A percentile compares a stretch with the other conserved stretches of the same genome.
Evolutionary conservation across 805 yeast species (phyloP).

Genomic region (Zygosaccharomyces rouxii): DNA sequence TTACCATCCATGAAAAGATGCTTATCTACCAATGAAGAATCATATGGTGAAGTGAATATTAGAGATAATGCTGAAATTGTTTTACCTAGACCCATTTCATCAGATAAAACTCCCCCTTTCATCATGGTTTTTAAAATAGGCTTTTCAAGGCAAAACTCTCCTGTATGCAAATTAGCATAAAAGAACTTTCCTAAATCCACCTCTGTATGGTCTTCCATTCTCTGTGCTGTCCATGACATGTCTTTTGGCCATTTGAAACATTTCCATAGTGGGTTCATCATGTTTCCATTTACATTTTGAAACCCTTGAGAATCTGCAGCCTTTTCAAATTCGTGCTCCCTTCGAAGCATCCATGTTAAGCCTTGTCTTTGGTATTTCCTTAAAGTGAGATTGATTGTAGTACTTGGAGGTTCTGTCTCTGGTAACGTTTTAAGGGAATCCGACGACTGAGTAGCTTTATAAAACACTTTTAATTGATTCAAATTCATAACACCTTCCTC

Average conservation of each 20-base stretch:
- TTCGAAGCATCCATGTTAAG: conserved; percentile 80
- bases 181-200: conserved; percentile 36
- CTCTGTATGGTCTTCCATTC: conserved; percentile 16
- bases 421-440: conserved; percentile 56
- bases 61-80: conserved; percentile 80
- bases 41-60: conserved; percentile 60
- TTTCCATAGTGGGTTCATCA: conserved; percentile 83
- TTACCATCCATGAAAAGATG: not conserved
- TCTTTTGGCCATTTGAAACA: conserved; percentile 69
- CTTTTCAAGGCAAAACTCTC: conserved; percentile 64
- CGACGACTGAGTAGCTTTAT: conserved; percentile 63
- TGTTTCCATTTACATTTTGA: conserved; percentile 43
- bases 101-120: conserved; percentile 86
- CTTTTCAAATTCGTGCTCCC: conserved; percentile 57
- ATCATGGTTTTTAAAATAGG: conserved; percentile 61
- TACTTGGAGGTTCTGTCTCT: conserved; percentile 49
- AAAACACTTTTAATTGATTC: conserved; percentile 73
- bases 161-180: conserved; percentile 75
- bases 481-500: conserved; percentile 45
- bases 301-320: conserved; percentile 23
- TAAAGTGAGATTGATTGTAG: conserved; percentile 52
- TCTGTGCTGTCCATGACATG: conserved; percentile 37
- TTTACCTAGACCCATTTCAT: conserved; percentile 96
- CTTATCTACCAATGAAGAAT: conserved; percentile 28
- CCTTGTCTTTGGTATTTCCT: conserved; percentile 83